Percentiles rank a stretch among this genome's conserved stretches.
Evolutionary conservation across 805 yeast species (phyloP).

Genomic region (Yarrowia sp.): DNA sequence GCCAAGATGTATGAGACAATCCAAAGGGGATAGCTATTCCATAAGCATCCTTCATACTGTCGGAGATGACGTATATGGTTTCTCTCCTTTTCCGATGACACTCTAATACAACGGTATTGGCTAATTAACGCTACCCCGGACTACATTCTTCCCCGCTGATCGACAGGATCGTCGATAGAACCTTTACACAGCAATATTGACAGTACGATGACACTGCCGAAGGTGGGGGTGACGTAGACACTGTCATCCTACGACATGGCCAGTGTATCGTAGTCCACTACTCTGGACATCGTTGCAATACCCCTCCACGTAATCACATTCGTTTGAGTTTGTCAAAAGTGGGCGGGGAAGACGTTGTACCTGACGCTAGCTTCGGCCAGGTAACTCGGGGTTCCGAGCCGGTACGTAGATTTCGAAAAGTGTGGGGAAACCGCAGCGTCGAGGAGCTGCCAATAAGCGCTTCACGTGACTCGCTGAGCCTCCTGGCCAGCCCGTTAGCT

Average conservation of each 20-base stretch:
- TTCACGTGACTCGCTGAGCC: neutral
- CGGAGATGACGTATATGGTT: neutral
- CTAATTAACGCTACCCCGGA: slow-evolving; percentile 5
- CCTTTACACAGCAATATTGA: neutral
- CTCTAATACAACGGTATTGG: slow-evolving; percentile 1
- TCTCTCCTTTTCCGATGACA: neutral
- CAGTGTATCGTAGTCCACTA: too few species aligned
- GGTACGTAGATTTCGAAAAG: neutral
- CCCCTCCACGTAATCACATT: neutral
- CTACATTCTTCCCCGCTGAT: slow-evolving; percentile 14
- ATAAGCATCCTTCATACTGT: neutral
- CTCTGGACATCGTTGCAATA: neutral
- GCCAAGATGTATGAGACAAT: too few species aligned
- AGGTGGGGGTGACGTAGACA: too few species aligned
- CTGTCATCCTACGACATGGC: too few species aligned
- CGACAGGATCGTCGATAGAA: slow-evolving; percentile 12
- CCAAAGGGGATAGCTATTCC: too few species aligned
- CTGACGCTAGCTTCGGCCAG: slow-evolving; percentile 1
- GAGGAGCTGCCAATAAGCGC: neutral
- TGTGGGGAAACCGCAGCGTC: neutral
- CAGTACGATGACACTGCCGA: too few species aligned
- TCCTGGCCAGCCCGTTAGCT: neutral
- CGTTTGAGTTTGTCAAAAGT: slow-evolving; percentile 1
- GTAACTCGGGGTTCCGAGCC: neutral
- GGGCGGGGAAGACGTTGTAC: slow-evolving; percentile 22